Percentiles rank a stretch among this genome's conserved stretches.
These are phyloP conservation scores for Bipolaris victoriae DNA, from an alignment of 2,329 filamentous ascomycete genomes.

Conservation along the genomic window DNA sequence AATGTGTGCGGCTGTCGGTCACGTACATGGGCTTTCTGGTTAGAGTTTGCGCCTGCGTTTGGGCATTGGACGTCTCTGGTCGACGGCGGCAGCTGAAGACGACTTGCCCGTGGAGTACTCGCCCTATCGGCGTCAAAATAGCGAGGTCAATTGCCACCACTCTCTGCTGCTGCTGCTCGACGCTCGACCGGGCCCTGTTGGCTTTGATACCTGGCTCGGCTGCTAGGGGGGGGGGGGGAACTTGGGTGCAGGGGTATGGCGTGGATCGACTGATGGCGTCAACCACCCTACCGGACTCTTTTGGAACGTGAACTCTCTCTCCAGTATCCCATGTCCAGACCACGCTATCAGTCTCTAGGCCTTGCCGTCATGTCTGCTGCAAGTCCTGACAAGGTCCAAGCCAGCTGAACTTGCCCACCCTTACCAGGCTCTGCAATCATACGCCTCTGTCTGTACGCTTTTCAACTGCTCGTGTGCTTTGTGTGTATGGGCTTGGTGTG, in stretches of 20 bases:
- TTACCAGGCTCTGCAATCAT: neutral
- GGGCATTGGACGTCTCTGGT: neutral
- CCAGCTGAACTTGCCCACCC: neutral
- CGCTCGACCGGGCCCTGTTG: conserved; percentile 5
- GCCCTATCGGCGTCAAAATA: neutral
- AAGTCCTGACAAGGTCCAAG: neutral
- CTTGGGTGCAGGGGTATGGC: conserved; percentile 20
- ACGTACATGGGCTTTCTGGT: conserved; percentile 1
- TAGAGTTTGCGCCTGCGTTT: neutral
- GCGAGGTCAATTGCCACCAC: conserved; percentile 1
- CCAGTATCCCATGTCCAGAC: neutral
- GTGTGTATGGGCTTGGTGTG: conserved; percentile 39
- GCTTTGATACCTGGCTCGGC: conserved; percentile 26
- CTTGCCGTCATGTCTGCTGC: no score
- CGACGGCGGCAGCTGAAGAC: conserved; percentile 3
- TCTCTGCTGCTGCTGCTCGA: neutral
- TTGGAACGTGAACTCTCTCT: neutral
- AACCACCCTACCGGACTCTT: conserved; percentile 32
- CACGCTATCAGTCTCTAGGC: no score
- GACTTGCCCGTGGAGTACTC: neutral
- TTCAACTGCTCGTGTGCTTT: conserved; percentile 20
- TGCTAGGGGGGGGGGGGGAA: conserved; percentile 21
- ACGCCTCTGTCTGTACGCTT: neutral
- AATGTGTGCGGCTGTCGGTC: conserved; percentile 5
- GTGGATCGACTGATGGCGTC: conserved; percentile 30